phyloP scores from a whole-genome alignment of 768 basidiomycete genomes.

The Suillus discolor region DNA sequence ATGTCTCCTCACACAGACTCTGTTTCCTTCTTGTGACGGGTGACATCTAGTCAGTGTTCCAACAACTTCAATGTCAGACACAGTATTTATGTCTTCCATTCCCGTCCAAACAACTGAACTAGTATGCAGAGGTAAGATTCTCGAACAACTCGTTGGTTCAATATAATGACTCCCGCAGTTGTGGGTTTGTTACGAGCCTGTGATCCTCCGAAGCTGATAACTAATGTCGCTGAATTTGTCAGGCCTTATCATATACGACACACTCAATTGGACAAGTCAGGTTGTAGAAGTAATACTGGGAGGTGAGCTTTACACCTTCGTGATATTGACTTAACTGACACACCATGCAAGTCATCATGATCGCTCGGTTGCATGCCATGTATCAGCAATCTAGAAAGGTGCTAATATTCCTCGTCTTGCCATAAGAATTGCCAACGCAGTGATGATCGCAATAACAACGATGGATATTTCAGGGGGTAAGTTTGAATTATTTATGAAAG shows the following conservation, averaged over 20 bases:
- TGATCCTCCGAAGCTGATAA: too few species aligned
- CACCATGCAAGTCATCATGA: too few species aligned
- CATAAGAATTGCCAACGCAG: not conserved
- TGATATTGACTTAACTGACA: not conserved
- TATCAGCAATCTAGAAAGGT: not conserved
- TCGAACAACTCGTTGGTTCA: not conserved
- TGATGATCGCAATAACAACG: fast-evolving
- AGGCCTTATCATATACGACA: too few species aligned
- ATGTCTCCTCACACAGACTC: not conserved
- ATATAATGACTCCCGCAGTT: too few species aligned
- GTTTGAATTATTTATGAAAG: not conserved
- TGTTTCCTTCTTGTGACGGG: not conserved
- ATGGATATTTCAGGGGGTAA: not conserved
- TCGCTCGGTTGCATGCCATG: too few species aligned
- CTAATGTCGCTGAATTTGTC: too few species aligned
- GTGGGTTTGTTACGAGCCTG: too few species aligned
- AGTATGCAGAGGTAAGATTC: not conserved
- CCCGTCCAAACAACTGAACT: not conserved
- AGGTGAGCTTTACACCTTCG: not conserved
- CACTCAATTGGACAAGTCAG: not conserved
- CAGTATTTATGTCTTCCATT: not conserved
- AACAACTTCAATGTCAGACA: not conserved
- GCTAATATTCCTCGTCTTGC: not conserved
- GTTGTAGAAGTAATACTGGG: not conserved
- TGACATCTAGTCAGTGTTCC: not conserved